Evolutionary conservation across 768 basidiomycete genomes (phyloP), one percentile per base, ranked within the genome.

Genomic region (Austroboletus festivus): DNA sequence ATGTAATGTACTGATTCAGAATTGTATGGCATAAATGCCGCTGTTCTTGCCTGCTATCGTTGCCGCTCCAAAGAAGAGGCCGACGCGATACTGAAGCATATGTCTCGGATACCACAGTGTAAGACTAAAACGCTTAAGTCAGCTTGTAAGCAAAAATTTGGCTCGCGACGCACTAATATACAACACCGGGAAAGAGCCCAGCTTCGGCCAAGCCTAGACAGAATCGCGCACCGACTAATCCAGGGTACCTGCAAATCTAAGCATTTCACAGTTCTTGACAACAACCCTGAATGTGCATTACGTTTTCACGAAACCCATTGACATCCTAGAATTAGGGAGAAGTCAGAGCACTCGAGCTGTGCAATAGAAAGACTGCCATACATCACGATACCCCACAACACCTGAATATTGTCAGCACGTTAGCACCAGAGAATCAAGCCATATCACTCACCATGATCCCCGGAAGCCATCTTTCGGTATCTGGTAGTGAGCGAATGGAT

Each of bases 241-340:
- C 77, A 9, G 75, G 75, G 57, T 82, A 86, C 21, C 84, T 85
- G 53, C 5, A 35, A 18, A 18, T 13, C 9, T 15, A 33, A 11
- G 31, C 5, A 33, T 33, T 7, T 7, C 10, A 15, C 31, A 33
- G 13, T 33, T 13, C 15, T 13, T 33, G 4, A 33, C 10, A 13
- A 33, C 9, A 15, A 15, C 4, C 7, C n/a, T n/a, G 10, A 23
- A 16, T 1, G 6, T 31, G 5, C 46, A 65, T 42, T 47, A 84
- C 82, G 68, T 85, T 64, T 80, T 83, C 24, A 86, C 85, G 21
- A 86, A 66, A 21, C 83, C 82, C 82, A 83, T 86, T 34, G 78
- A 52, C 9, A 75, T 78, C 76, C 83, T 84, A 13, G 7, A 19
- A 34, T 20, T 16, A 45, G 46, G 11, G 28, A 47, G 12, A 43